phyloP scores from a whole-genome alignment of 2,329 filamentous ascomycete species.

The Domatiomyces catenatus region DNA sequence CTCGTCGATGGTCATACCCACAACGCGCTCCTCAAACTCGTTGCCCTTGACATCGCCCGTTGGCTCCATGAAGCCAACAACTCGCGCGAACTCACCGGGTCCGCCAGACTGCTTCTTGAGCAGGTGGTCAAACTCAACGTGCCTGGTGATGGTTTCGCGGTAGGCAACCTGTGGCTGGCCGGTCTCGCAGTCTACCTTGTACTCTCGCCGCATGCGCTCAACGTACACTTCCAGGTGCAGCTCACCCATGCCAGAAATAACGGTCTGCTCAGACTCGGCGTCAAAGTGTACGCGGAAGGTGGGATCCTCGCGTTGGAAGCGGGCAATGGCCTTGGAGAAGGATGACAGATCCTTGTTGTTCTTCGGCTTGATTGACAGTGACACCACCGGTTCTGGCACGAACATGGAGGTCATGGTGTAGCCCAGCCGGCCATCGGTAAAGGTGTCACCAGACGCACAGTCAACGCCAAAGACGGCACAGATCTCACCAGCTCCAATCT shows the following conservation, averaged over 20 bases:
- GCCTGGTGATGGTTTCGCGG: slow-evolving; percentile 74
- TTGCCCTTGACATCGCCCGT: slow-evolving; percentile 58
- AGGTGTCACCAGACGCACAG: slow-evolving; percentile 93
- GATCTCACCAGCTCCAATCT: slow-evolving; percentile 92
- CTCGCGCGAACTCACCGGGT: slow-evolving; percentile 86
- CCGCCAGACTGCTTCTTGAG: slow-evolving; percentile 93
- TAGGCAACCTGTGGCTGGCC: slow-evolving; percentile 94
- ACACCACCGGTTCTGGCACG: slow-evolving; percentile 95
- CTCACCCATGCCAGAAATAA: slow-evolving; percentile 97
- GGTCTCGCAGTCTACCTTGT: slow-evolving; percentile 90
- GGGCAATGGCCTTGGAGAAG: slow-evolving; percentile 97
- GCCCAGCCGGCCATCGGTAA: slow-evolving; percentile 80
- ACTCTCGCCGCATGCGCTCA: slow-evolving; percentile 90
- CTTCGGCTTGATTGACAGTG: slow-evolving; percentile 92
- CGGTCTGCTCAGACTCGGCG: slow-evolving; percentile 82
- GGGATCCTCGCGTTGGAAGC: slow-evolving; percentile 95
- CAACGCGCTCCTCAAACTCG: slow-evolving; percentile 71
- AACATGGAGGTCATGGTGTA: slow-evolving; percentile 97
- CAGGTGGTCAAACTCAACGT: slow-evolving; percentile 76
- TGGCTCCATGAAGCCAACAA: slow-evolving; percentile 83
- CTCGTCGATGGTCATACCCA: slow-evolving; percentile 81
- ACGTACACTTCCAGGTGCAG: slow-evolving; percentile 94
- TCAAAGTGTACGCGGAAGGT: slow-evolving; percentile 94
- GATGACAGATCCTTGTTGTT: slow-evolving; percentile 78
- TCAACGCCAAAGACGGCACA: slow-evolving; percentile 97